Evolutionary conservation across 495 filamentous ascomycete species (phyloP).

Genomic region (Neurospora sp.): DNA sequence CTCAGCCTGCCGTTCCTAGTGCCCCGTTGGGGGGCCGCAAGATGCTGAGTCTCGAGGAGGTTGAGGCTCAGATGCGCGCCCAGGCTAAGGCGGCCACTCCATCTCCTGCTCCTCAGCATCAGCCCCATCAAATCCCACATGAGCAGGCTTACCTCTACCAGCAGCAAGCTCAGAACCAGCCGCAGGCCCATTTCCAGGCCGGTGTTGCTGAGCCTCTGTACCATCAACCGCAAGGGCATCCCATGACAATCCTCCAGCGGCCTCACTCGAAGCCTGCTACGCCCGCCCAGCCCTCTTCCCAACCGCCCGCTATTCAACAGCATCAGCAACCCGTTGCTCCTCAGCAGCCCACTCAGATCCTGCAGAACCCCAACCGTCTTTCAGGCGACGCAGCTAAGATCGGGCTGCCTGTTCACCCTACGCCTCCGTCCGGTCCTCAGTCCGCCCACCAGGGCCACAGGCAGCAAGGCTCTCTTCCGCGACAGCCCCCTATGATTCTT

Average conservation of each 20-base stretch:
- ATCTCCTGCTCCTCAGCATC: constrained; percentile 14
- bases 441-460: constrained; percentile 25
- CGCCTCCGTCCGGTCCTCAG: constrained; percentile 4
- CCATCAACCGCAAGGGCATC: constrained; percentile 27
- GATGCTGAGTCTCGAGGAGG: constrained; percentile 94
- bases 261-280: constrained; percentile 28
- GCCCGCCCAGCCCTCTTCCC: constrained; percentile 16
- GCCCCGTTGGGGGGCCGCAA: constrained; percentile 45
- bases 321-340: constrained; percentile 40
- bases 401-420: constrained; percentile 16
- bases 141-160: constrained; percentile 14
- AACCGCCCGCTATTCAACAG: constrained; percentile 25
- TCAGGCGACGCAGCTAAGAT: constrained; percentile 28
- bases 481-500: constrained; percentile 40
- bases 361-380: constrained; percentile 39
- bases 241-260: constrained; percentile 37
- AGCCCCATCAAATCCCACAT: constrained; percentile 21
- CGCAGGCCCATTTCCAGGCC: constrained; percentile 18
- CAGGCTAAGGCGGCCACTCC: constrained; percentile 40
- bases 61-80: constrained; percentile 83
- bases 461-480: constrained; percentile 28
- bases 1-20: constrained; percentile 19
- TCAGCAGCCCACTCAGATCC: constrained; percentile 45
- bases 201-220: constrained; percentile 18
- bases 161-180: constrained; percentile 13